These are phyloP conservation scores for Gossypium thurberi DNA, from an alignment of 345 rosid genomes.

Conservation along the genomic window DNA sequence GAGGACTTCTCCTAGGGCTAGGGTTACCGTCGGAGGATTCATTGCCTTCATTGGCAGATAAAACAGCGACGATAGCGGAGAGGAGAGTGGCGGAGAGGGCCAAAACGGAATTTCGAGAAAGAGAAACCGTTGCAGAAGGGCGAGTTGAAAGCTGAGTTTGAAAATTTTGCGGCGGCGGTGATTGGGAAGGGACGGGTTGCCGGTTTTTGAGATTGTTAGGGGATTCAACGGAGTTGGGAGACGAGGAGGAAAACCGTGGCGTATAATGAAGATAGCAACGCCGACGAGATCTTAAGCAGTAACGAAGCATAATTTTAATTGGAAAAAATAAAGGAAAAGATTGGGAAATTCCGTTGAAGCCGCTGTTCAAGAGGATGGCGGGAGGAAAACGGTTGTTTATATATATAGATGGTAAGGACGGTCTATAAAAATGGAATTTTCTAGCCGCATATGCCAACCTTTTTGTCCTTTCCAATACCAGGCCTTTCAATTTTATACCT, in stretches of 20 bases:
- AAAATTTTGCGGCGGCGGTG: constrained; percentile 6
- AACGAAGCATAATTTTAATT: constrained; percentile 42
- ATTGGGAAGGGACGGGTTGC: constrained; percentile 23
- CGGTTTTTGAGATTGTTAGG: constrained; percentile 25
- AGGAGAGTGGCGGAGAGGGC: constrained; percentile 58
- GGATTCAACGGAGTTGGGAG: constrained; percentile 19
- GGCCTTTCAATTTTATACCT: not conserved
- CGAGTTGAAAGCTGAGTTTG: constrained; percentile 17
- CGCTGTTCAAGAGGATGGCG: constrained; percentile 2
- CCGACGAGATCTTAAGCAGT: constrained; percentile 37
- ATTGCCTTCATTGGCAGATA: constrained; percentile 6
- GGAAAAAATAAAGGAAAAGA: too few species aligned
- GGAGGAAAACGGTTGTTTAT: not conserved
- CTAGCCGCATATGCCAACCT: not conserved
- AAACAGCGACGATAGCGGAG: constrained; percentile 39
- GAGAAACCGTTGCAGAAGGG: constrained; percentile 18
- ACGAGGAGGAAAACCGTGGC: constrained; percentile 35
- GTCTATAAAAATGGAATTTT: not conserved
- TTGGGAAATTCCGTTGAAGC: not conserved
- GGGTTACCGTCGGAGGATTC: constrained; percentile 2
- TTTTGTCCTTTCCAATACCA: not conserved
- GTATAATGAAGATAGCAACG: constrained; percentile 25
- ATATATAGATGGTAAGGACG: not conserved
- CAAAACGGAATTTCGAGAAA: constrained; percentile 37
- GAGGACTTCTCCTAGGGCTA: constrained; percentile 17